phyloP scores from a whole-genome alignment of 495 filamentous ascomycete genomes.

The Rhizodiscina lignyota region DNA sequence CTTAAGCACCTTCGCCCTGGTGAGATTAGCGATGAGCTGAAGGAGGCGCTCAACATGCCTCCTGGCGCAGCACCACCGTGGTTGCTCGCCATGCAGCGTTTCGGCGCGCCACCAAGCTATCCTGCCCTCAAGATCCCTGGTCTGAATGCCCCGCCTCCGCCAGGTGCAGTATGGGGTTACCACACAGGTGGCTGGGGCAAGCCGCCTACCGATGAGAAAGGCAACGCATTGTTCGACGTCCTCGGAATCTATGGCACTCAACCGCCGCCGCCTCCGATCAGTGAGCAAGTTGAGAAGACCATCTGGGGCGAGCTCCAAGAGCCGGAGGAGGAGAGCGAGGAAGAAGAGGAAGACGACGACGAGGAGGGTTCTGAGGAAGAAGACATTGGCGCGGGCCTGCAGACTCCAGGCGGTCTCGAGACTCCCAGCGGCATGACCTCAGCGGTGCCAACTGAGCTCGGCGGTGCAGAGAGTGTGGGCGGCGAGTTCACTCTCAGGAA shows the following conservation, averaged over 20 bases:
- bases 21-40: constrained; percentile 75
- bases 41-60: constrained; percentile 86
- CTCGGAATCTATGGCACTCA: constrained; percentile 66
- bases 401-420: constrained; percentile 62
- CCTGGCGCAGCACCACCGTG: constrained; percentile 89
- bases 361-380: constrained; percentile 61
- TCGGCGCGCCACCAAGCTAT: constrained; percentile 85
- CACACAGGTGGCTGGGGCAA: constrained; percentile 93
- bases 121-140: constrained; percentile 84
- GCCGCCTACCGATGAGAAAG: constrained; percentile 83
- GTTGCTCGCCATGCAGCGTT: constrained; percentile 91
- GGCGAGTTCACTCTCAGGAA: constrained; percentile 90
- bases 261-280: constrained; percentile 37
- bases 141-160: constrained; percentile 83
- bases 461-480: constrained; percentile 51
- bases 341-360: constrained; percentile 52
- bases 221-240: constrained; percentile 79
- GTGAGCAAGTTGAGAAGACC: constrained; percentile 73
- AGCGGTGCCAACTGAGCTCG: constrained; percentile 60
- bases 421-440: constrained; percentile 71
- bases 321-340: constrained; percentile 65
- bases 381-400: constrained; percentile 42
- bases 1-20: constrained; percentile 76
- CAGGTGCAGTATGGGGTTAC: constrained; percentile 92
- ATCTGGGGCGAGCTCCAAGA: constrained; percentile 91